These are phyloP conservation scores for Fraxinus quadrangulata DNA, from an alignment of 257 asterid species.

Conservation along the genomic window DNA sequence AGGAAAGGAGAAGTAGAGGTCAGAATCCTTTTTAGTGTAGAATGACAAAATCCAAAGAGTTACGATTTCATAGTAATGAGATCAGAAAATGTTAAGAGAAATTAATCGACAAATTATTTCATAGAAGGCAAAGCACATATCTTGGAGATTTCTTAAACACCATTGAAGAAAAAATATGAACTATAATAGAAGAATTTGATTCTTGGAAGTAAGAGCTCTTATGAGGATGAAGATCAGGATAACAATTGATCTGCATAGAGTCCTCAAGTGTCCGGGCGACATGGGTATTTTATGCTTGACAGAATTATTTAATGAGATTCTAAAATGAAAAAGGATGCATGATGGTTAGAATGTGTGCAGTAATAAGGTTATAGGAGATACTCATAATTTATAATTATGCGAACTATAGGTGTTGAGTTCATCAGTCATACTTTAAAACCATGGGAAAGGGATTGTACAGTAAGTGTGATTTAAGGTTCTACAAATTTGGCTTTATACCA, in stretches of 20 bases:
- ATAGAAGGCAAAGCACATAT: not conserved
- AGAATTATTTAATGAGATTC: not conserved
- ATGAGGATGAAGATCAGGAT: not conserved
- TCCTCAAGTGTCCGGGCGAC: not conserved
- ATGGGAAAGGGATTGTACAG: not conserved
- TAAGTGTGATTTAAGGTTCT: not conserved
- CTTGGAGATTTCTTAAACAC: not conserved
- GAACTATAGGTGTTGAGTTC: not conserved
- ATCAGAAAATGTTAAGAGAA: not conserved
- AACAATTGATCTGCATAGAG: not conserved
- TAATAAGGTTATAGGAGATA: not conserved
- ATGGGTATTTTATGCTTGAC: not conserved
- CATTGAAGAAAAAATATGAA: not conserved
- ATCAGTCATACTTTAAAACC: not conserved
- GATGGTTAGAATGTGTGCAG: not conserved
- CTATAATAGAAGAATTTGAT: not conserved
- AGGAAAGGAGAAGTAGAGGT: not conserved
- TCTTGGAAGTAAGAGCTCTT: not conserved
- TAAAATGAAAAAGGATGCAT: not conserved
- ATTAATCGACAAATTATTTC: too few species aligned
- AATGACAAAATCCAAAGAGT: not conserved
- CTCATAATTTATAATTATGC: too few species aligned
- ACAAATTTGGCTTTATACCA: not conserved
- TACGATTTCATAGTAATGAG: not conserved
- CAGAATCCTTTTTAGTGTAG: not conserved